Base-by-base conservation (phyloP, 2,329 filamentous ascomycete genomes). In the Plenodomus tracheiphilus region DNA sequence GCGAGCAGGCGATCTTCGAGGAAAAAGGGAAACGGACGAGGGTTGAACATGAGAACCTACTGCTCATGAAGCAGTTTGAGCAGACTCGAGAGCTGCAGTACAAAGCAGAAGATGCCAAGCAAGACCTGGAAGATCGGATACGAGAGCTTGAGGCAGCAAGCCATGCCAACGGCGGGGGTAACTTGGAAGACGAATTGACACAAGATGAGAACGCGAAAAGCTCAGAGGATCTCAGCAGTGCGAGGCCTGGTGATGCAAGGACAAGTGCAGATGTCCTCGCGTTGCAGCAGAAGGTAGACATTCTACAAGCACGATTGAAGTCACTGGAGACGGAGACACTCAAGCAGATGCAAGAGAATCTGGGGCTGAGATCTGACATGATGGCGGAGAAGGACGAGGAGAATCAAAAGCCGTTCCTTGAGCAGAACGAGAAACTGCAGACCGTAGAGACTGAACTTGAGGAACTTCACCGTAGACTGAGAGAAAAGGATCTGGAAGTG, bases 1-100 rank as follows among this genome's bases (percentile, higher is more conserved):
- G 76, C 44, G 78, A 80, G 52, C 77, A 78, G 49, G 77, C 78
- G 40, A 78, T 80, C 54, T 79, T 77, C 51, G 77, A 79, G 58
- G 71, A 78, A 46, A 78, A 78, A 42, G 76, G 75, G 15, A 76
- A 74, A 39, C 68, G 75, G 16, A 76, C 75, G 35, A 69, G 77
- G 32, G 70, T 78, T 10, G 77, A 79, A 50, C 74, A 79, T 47
- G 77, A 80, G 35, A 75, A 77, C 22, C 65, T 77, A 11, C 59
- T 77, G 15, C 69, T 78, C 1, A 69, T 73, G 50, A 75, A 79
- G 49, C 76, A 78, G 53, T 66, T 76, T 8, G 76, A 79, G 46
- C 75, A 77, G 34, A 75, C 75, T 30, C 68, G 72, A 18, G 77
- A 79, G 46, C 62, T 78, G 21, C 75, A 79, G 45, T 73, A 74